Conservation (phyloP, 2,329 filamentous ascomycete genomes). For the Periconia sp. region DNA sequence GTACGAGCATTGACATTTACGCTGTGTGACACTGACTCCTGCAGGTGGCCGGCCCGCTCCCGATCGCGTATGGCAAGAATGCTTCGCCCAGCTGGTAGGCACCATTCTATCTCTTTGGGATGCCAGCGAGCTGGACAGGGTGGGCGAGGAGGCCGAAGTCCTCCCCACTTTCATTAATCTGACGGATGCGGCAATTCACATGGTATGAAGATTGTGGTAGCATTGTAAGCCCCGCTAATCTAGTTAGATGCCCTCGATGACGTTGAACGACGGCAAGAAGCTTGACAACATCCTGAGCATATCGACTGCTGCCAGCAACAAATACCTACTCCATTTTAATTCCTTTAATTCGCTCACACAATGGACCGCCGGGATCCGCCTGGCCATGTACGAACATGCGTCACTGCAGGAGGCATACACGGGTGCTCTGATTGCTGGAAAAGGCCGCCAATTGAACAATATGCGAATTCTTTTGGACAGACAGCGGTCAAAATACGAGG, state of each 20-base stretch:
- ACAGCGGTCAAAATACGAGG: conserved; percentile 73
- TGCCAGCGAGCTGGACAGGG: conserved; percentile 84
- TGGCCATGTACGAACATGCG: conserved; percentile 92
- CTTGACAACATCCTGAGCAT: conserved; percentile 94
- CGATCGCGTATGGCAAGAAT: conserved; percentile 92
- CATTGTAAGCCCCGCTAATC: conserved; percentile 16
- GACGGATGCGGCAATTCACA: conserved; percentile 96
- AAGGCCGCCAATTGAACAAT: conserved; percentile 85
- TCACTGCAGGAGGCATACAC: conserved; percentile 96
- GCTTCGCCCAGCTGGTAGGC: conserved; percentile 93
- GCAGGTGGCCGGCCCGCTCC: conserved; percentile 82
- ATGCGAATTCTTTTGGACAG: conserved; percentile 88
- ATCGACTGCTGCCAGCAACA: conserved; percentile 92
- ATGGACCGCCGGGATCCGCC: conserved; percentile 92
- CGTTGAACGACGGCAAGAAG: conserved; percentile 80
- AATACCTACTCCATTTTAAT: conserved; percentile 95
- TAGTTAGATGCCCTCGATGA: conserved; percentile 66
- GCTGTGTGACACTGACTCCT: conserved; percentile 23
- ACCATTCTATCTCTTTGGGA: conserved; percentile 97
- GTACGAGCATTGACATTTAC: conserved; percentile 42
- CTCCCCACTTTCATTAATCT: conserved; percentile 93
- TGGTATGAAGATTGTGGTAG: conserved; percentile 62
- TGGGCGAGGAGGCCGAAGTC: conserved; percentile 81
- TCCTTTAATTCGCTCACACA: conserved; percentile 89
- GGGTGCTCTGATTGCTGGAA: conserved; percentile 90